Evolutionary conservation across 2,329 filamentous ascomycete genomes (phyloP), one percentile per base, ranked within the genome.

Genomic region (Paramyrothecium sp.): DNA sequence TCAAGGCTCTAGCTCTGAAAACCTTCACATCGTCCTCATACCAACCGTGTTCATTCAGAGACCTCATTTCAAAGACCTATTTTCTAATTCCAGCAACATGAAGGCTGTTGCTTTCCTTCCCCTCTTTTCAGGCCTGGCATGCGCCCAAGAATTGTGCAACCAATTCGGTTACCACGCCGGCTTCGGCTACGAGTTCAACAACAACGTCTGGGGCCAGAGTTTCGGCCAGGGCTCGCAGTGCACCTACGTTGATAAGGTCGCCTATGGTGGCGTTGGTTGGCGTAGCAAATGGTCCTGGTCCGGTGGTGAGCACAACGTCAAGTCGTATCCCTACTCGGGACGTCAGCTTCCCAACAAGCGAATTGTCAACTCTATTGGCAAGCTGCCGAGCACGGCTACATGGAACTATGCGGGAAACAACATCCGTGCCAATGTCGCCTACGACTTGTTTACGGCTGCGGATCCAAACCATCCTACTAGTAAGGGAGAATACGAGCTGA

Each of bases 401-500:
- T 76, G 73, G 69, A 61, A 58, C 63, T 75, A 72, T 60, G 60
- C 58, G 44, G 67, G 66, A 22, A 62, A 54, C 53, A 57, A 64
- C 55, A 55, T 71, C 49, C 73, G 84, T 23, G 81, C 81, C 51
- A 77, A 87, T 65, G 84, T 87, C 7, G 76, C 83, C 7, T 87
- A 86, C 67, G 83, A 87, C 65, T 67, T 87, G 50, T 87, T 87
- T 74, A 83, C 83, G 22, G 73, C 74, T 7, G 68, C 69, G 7
- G 58, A 67, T 21, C 75, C 78, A 23, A 74, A 76, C 20, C 73
- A 80, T 7, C 67, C 66, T 41, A 69, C 51, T 7, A 58, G 49
- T 41, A 55, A 51, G 23, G 66, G 78, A n/a, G 75, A 84, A 63
- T 85, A 84, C 67, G 85, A 88, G 70, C 75, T 88, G 65, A 88